Base-by-base conservation (phyloP, 1,284 basidiomycete genomes). In the Ganoderma meredithae region DNA sequence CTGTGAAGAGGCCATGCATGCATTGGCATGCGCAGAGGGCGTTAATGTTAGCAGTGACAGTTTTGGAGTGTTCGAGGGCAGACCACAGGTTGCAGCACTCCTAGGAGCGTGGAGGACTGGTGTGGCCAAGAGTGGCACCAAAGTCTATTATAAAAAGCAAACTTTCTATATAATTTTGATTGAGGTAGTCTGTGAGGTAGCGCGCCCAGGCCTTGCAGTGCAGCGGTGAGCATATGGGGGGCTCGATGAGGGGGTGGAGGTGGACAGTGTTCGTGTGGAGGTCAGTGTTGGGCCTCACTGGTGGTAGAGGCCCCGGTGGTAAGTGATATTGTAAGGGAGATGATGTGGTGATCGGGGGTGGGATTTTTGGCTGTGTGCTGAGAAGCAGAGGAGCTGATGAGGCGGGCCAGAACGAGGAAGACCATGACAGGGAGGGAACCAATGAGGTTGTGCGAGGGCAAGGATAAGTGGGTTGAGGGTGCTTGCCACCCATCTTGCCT, bases 1-100 rank as follows among this genome's bases (percentile, higher is more conserved):
- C 13, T 10, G 65, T 5, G 64, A 80, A 81, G 1, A 78, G 80
- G 2, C 80, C 78, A 6, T 65, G 67, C 6, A 71, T 63, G 36
- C 65, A 43, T 10, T 60, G 10, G 44, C 43, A 56, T 13, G 39
- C 12, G 19, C 22, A 33, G 58, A 60, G 67, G 44, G 58, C 59
- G 12, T 43, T n/a, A 5, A 65, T 68, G 60, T 68, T 60, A 15
- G 43, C 52, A 41, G 52, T 13, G 43, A 64, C 52, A 19, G 67
- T 62, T 3, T 49, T 47, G 1, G 67, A 63, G 25, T 64, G 59
- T 1, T 53, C 53, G 19, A 22, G 36, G 22, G 67, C 67, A 17
- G 67, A 25, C 9, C 9, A 22, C 19, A 68, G 52, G 31, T 68
- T 68, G 19, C 27, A 25, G 55, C 63, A 68, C n/a, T n/a, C 19